phyloP scores from a whole-genome alignment of 192 early-diverging fungal species.

The Gryganskiella cystojenkinii region DNA sequence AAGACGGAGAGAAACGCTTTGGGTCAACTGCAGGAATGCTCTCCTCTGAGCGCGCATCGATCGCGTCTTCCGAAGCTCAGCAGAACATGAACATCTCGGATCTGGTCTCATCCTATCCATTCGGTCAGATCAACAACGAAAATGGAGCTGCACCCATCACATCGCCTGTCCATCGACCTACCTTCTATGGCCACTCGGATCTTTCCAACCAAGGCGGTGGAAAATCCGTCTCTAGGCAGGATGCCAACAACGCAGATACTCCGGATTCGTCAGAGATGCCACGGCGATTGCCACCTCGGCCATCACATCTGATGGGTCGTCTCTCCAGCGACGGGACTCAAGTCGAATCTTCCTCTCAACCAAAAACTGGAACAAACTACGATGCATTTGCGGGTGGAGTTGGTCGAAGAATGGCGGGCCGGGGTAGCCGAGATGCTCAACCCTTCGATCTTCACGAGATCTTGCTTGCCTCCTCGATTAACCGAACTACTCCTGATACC shows the following conservation, averaged over 20 bases:
- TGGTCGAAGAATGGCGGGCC: neutral
- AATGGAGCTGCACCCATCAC: neutral
- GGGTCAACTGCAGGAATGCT: neutral
- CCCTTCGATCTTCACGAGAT: constrained; percentile 13
- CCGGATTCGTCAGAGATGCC: too few species aligned
- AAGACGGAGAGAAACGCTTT: neutral
- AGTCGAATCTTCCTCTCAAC: too few species aligned
- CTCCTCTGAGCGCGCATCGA: neutral
- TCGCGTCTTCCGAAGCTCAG: constrained; percentile 7
- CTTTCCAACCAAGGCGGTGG: constrained; percentile 5
- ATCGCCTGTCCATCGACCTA: constrained; percentile 11
- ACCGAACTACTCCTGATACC: neutral
- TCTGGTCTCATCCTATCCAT: constrained; percentile 38
- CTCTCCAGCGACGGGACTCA: too few species aligned
- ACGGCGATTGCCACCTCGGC: too few species aligned
- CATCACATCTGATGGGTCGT: too few species aligned
- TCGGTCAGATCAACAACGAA: constrained; percentile 32
- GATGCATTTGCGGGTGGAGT: constrained; percentile 10
- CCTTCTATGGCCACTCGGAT: constrained; percentile 15
- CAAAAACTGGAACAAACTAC: neutral
- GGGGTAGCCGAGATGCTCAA: constrained; percentile 11
- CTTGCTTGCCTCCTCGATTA: constrained; percentile 5
- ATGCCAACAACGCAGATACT: neutral
- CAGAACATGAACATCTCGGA: constrained; percentile 31
- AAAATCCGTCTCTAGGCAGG: neutral